Evolutionary conservation across 306 rosid species (phyloP), one percentile per base, ranked within the genome.

Genomic region (Fragaria ananassa): DNA sequence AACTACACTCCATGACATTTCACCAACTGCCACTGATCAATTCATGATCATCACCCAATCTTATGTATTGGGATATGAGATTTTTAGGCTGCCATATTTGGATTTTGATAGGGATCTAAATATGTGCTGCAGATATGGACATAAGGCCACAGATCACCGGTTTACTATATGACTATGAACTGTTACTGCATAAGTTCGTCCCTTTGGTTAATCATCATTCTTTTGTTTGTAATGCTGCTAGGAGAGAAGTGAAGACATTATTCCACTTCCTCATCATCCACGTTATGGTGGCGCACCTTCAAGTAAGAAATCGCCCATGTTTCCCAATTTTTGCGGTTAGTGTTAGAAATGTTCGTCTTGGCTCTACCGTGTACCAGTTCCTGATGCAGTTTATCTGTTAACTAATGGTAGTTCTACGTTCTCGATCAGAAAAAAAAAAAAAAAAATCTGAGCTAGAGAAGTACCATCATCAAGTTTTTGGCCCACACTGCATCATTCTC

Each of bases 1-100:
- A 80, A 76, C 87, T 34, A 63, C 61, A 69, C 73, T 74, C 63
- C 42, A 37, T 80, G 83, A 82, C 89, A 63, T 80, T 72, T 67
- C 78, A 82, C 75, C 88, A 17, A 69, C 79, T 39, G 71, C 75
- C 34, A 25, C 44, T 44, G n/a, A 39, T 53, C 15, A 41, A 46
- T 66, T 54, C 23, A 31, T 31, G 42, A 62, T 31, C 4, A 31
- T 34, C 6, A 63, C 78, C 45, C 54, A 67, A 56, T 65, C 57
- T 46, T 42, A 37, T 25, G 35, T 41, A 39, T 41, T 71, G n/a
- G 29, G 17, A 45, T 7, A 42, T 17, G 29, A 45, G 3, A 14
- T 42, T 31, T 70, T n/a, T 6, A 21, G 71, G 50, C 35, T 42
- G 71, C 71, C n/a, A 67, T 41, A 19, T n/a, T 5, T 67, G 50